Base-by-base conservation (phyloP, 1,139 yeast species). In the Sugiyamaella novakii region DNA sequence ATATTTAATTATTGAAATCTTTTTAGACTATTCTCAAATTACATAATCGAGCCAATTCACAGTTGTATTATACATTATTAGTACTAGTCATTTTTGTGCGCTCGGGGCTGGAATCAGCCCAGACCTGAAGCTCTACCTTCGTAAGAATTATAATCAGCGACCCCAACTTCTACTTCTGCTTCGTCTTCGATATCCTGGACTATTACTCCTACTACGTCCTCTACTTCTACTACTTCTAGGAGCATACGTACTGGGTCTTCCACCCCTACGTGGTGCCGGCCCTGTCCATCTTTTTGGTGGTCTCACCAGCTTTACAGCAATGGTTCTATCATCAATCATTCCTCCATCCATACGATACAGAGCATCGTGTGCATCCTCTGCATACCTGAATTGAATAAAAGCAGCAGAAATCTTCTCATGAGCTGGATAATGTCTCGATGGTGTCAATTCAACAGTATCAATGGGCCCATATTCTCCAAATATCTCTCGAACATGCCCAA, bases 401-500 rank as follows among this genome's bases (percentile, higher is more conserved):
- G 60, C 53, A 2, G 59, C 51, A 2, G 53, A 47, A 5, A 47
- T 38, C 29, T 39, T 42, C 15, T 38, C 29, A 4, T 18, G 48
- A 6, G 35, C 36, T 6, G 43, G 35, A 30, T 31, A 45, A 19
- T 30, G 35, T 6, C 41, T 24, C 17, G 50, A 45, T 27, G 36
- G 44, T 11, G 49, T 47, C 35, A 59, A 53, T 35, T 53, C 54
- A 3, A 58, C 57, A n/a, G 51, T 45, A 12, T 50, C 50, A 18
- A 61, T 60, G 1, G 52, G 50, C 2, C 66, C 66, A 40, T 61
- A 62, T 10, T 42, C 54, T 7, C 59, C 56, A 46, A 62, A 61
- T 7, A 62, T 62, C 49, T 62, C 66, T n/a, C 56, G 43, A 30
- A 62, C 46, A 40, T 61, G 64, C 12, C 53, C 53, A 17, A 50